Base-by-base conservation (phyloP, 1,139 yeast species). In the Saccharomycopsis hybrid region DNA sequence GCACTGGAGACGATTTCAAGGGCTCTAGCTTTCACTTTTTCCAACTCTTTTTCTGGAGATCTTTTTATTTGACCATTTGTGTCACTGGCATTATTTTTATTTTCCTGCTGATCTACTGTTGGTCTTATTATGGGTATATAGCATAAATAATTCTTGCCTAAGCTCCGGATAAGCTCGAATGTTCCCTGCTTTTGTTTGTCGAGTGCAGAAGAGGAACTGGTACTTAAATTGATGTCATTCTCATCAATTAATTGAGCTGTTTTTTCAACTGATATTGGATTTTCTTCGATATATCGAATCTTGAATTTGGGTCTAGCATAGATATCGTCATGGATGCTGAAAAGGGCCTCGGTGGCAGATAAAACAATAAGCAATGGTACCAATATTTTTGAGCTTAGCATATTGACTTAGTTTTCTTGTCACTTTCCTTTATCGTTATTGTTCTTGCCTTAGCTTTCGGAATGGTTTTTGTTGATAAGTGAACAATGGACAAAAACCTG, bases 251-350 rank as follows among this genome's bases (percentile, higher is more conserved):
- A 9, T 9, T 9, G 33, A 5, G 9, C 33, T 7, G 33, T n/a
- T 4, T 32, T 4, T 28, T 11, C 3, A 31, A 27, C 5, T 29
- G 30, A 27, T 5, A 43, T 13, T 13, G 46, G 43, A 25, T 30
- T 24, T 3, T 9, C 33, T 11, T 38, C 43, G 4, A 29, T 3
- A 8, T 35, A 29, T 24, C 25, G 18, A n/a, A 45, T 35, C 8
- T 29, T 33, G 38, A 29, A 46, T 9, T 31, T 50, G 8, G 53
- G 53, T n/a, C 33, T 18, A 11, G 51, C 37, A 32, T 42, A 47
- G 3, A 47, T 9, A 27, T 50, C 53, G 4, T 50, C 53, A 29
- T 47, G 27, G 8, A 46, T 36, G 29, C 30, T 46, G 41, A 49
- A 49, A 13, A 40, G 13, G 18, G 40, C 49, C 4, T 41, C 18